Evolutionary conservation across 306 rosid species (phyloP), one percentile per base, ranked within the genome.

Genomic region (Albizia julibrissin): DNA sequence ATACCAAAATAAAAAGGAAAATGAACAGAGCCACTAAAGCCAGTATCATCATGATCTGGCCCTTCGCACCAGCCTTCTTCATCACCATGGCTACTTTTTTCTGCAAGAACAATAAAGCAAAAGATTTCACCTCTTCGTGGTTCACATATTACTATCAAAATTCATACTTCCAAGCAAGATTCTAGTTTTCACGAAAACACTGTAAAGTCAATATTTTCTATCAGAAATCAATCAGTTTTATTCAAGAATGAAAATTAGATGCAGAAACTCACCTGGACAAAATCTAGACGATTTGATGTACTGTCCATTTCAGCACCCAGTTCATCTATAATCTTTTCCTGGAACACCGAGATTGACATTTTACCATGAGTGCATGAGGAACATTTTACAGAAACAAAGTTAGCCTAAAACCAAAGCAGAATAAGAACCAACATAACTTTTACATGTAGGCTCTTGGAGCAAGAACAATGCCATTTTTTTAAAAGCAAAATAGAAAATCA

Each of bases 31-130:
- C 97, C 80, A 56, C 62, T 26, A 56, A 56, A n/a, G 62, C 62
- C 27, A 56, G 26, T 56, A 56, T 56, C 62, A 56, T 56, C 62
- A 56, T 56, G 27, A 56, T 56, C 92, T 96, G 98, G 58, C 98
- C 99, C 88, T 93, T 96, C 14, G 87, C 89, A 61, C 98, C 87
- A 18, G 99, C 97, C 88, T 93, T 95, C 92, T 95, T 96, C 98
- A 96, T 93, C 52, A 96, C 94, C 87, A 91, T 87, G 49, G 91
- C 97, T 76, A 96, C 97, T 78, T 89, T 96, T 92, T 93, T 96
- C 99, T 96, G 97, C 87, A 90, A 82, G 52, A 71, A 78, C 16
- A 72, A 78, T 19, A 71, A 61, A 71, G 27, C 75, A 65, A 56
- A 64, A 42, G 39, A n/a, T 72, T 75, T 89, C 78, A 84, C 54